phyloP scores from a whole-genome alignment of 1,139 yeast genomes.

The Lodderomyces orthopsilosis region DNA sequence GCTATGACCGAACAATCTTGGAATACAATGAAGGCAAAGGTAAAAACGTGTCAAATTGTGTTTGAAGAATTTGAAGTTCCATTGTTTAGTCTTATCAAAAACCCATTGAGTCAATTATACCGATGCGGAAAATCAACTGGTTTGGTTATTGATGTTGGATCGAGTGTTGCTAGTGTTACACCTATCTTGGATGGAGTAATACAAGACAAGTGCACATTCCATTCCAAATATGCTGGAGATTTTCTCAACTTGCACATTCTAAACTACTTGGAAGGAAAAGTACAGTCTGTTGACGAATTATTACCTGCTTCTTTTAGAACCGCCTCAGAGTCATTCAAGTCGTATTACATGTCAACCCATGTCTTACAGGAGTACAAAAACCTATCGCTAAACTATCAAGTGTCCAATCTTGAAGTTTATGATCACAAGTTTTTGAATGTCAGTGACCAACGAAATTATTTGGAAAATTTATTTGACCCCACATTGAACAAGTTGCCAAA shows the following conservation, averaged over 20 bases:
- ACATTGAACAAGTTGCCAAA: slow-evolving; percentile 33
- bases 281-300: slow-evolving; percentile 23
- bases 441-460: slow-evolving; percentile 38
- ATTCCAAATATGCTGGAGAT: slow-evolving; percentile 68
- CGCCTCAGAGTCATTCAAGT: slow-evolving; percentile 46
- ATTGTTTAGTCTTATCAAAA: slow-evolving; percentile 62
- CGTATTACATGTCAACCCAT: slow-evolving; percentile 40
- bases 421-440: slow-evolving; percentile 39
- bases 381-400: slow-evolving; percentile 16
- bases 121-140: slow-evolving; percentile 68
- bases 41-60: slow-evolving; percentile 56
- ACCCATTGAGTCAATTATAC: slow-evolving; percentile 67
- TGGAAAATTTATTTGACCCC: slow-evolving; percentile 60
- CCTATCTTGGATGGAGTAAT: slow-evolving; percentile 72
- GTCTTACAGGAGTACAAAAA: slow-evolving; percentile 41
- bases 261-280: slow-evolving; percentile 34
- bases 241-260: slow-evolving; percentile 56
- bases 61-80: slow-evolving; percentile 67
- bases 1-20: slow-evolving; percentile 65
- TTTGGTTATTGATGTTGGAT: slow-evolving; percentile 67
- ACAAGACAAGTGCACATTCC: slow-evolving; percentile 56
- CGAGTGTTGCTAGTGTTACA: slow-evolving; percentile 58
- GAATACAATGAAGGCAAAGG: slow-evolving; percentile 53
- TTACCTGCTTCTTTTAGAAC: slow-evolving; percentile 24
- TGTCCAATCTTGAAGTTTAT: slow-evolving; percentile 48